These are phyloP conservation scores for Daedaleopsis nitida DNA, from an alignment of 768 basidiomycete species.

Conservation along the genomic window DNA sequence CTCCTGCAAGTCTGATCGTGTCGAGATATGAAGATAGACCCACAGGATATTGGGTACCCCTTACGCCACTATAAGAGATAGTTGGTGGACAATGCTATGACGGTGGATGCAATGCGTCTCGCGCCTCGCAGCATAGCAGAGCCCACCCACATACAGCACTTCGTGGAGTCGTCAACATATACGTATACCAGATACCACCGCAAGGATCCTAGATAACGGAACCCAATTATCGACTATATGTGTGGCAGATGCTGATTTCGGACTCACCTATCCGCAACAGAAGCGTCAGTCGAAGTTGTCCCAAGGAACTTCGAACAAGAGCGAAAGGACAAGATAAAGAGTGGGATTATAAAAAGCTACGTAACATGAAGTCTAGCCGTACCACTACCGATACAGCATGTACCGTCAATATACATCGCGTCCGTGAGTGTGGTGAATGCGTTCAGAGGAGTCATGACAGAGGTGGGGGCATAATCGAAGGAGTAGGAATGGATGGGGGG, in stretches of 20 bases:
- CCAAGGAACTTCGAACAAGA: not conserved
- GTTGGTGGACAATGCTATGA: too few relatives aligned
- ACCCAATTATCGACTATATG: not conserved
- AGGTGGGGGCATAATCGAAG: not conserved
- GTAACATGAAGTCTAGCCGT: slow-evolving; percentile 21
- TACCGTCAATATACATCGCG: slow-evolving; percentile 18
- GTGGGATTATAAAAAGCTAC: slow-evolving; percentile 13
- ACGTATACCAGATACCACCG: too few relatives aligned
- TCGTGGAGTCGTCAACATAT: too few relatives aligned
- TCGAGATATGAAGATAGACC: too few relatives aligned
- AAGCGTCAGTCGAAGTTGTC: not conserved
- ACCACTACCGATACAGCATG: slow-evolving; percentile 21
- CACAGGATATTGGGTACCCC: too few relatives aligned
- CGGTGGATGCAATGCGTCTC: too few relatives aligned
- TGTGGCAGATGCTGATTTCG: too few relatives aligned
- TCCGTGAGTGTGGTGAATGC: slow-evolving; percentile 15
- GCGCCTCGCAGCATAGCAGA: too few relatives aligned
- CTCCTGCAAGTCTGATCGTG: too few relatives aligned
- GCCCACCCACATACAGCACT: too few relatives aligned
- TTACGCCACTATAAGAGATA: too few relatives aligned
- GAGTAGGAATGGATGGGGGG: not conserved
- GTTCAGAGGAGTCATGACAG: not conserved
- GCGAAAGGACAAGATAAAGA: not conserved
- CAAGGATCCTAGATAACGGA: not conserved
- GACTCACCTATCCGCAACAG: not conserved